Base-by-base conservation (phyloP, 441 rosid species). In the Pelargonium cotyledonis region DNA sequence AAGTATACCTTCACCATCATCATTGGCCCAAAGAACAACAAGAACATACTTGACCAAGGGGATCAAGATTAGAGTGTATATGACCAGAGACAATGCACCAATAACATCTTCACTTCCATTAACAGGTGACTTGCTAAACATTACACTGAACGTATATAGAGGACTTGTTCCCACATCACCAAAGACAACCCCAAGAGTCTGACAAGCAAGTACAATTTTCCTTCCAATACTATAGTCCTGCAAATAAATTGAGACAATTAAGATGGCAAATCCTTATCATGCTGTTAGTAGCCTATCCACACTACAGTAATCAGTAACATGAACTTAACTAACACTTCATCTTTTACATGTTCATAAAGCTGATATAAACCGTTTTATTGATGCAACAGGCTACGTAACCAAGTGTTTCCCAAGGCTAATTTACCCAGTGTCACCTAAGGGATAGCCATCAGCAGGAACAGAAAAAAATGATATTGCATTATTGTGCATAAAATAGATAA, bases 81-180 rank as follows among this genome's bases (percentile, higher is more conserved):
- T 68, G 63, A 91, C 99, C 55, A 95, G 78, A 18, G 99, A 90
- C 68, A 95, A 83, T 66, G 97, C 99, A 74, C 97, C 99, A 70
- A 95, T 80, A 67, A 95, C 84, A 80, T 91, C 99, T 78, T 91
- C 97, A 71, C 82, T 71, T 68, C 82, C 95, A 16, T 80, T 80
- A 57, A 95, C 85, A 70, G 96, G 94, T 76, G 95, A 84, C 80
- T 88, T 95, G 70, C 84, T 79, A 81, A 95, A 95, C 89, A 95
- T 91, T 74, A 91, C 97, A 80, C 84, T 88, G 77, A 95, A 95
- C 15, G 96, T 82, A 83, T 95, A 91, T 74, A 95, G 79, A 8
- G 97, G 99, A 84, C 99, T 95, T 68, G 92, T 95, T 72, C 99
- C 99, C 79, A 95, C 99, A 71, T 91, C 99, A 72, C 99, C 99